A percentile compares a stretch with the other conserved stretches of the same genome.
Conservation (phyloP, 208 protist genomes). For the Trypanosoma melophagium region DNA sequence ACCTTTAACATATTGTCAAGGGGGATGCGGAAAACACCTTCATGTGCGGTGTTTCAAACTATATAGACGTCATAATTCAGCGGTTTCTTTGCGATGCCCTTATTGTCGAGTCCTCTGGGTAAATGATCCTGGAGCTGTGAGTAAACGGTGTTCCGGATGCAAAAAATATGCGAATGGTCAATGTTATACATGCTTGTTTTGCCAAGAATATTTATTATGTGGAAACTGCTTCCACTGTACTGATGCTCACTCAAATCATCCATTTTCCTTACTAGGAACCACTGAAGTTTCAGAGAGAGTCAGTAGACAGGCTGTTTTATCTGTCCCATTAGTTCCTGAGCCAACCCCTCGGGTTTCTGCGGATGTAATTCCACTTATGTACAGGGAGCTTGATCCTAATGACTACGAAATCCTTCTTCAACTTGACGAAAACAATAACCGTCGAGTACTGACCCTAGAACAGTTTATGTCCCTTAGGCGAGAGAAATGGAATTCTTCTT, state of each 20-base stretch:
- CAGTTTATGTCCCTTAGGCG: constrained; percentile 33
- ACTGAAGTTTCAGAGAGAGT: constrained; percentile 18
- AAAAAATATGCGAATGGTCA: constrained; percentile 28
- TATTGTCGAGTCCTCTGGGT: constrained; percentile 32
- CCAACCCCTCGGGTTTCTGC: neutral
- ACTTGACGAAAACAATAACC: constrained; percentile 42
- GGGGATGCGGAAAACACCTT: constrained; percentile 33
- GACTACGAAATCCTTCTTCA: constrained; percentile 73
- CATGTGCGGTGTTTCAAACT: constrained; percentile 29
- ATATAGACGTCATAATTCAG: constrained; percentile 29
- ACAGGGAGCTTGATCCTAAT: constrained; percentile 75
- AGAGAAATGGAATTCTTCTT: constrained; percentile 27
- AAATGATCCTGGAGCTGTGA: constrained; percentile 8
- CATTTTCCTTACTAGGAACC: constrained; percentile 37
- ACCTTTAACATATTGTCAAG: constrained; percentile 32
- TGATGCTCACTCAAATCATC: constrained; percentile 44
- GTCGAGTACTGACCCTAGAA: constrained; percentile 25
- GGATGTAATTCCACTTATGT: constrained; percentile 45
- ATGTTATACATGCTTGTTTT: constrained; percentile 56
- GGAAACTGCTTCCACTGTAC: constrained; percentile 33
- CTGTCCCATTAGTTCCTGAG: neutral
- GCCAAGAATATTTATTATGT: constrained; percentile 46
- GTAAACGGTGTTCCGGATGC: constrained; percentile 28
- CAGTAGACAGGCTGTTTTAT: neutral
- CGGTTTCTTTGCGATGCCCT: constrained; percentile 24